A percentile compares a stretch with the other conserved stretches of the same genome.
Conservation (phyloP, 1,139 yeast genomes). For the Casaregolazyma suthepensis region DNA sequence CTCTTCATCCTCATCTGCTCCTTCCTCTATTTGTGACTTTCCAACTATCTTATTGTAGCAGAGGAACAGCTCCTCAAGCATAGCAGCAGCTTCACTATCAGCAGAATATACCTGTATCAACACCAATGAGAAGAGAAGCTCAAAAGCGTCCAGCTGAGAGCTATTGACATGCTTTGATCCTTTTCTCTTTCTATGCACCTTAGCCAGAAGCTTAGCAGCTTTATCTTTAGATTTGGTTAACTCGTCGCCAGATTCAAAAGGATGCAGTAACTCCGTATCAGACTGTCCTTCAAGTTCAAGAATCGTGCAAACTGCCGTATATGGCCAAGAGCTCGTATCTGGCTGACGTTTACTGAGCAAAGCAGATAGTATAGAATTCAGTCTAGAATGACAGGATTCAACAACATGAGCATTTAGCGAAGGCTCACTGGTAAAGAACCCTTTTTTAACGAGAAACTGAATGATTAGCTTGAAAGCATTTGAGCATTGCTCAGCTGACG, state of each 20-base stretch:
- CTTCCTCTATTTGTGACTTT: constrained; percentile 28
- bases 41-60: constrained; percentile 32
- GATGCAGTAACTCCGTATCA: constrained; percentile 21
- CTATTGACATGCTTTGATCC: constrained; percentile 37
- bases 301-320: constrained; percentile 21
- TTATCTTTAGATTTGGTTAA: constrained; percentile 41
- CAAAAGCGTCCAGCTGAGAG: constrained; percentile 49
- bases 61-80: constrained; percentile 60
- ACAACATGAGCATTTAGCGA: constrained; percentile 18
- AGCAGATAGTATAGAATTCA: constrained; percentile 52
- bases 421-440: constrained; percentile 44
- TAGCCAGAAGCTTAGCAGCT: constrained; percentile 45
- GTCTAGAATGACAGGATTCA: constrained; percentile 42
- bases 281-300: constrained; percentile 18
- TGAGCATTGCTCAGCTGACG: constrained; percentile 24
- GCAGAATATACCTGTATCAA: constrained; percentile 74
- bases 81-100: constrained; percentile 63
- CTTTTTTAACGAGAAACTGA: constrained; percentile 44
- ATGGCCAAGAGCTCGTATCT: constrained; percentile 57
- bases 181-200: constrained; percentile 39
- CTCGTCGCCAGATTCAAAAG: constrained; percentile 33
- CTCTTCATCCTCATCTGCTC: constrained; percentile 29
- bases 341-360: constrained; percentile 39
- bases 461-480: constrained; percentile 45
- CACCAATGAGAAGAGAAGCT: constrained; percentile 70